Conservation (phyloP, 352 stramenopile genomes). For the Phytophthora meadii region DNA sequence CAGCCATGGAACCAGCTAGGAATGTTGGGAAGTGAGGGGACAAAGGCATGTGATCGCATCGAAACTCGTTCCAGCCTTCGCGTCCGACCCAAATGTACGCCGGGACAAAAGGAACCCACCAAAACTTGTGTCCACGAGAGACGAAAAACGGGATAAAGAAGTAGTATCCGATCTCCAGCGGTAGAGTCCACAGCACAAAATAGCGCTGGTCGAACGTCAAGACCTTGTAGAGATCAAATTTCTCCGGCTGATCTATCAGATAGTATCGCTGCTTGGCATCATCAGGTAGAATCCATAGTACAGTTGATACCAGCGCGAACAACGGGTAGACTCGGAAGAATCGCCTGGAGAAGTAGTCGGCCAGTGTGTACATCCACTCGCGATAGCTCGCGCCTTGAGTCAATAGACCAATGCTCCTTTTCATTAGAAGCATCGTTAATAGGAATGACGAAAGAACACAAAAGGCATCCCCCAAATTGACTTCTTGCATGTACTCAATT, state of each 20-base stretch:
- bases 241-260: conserved; percentile 22
- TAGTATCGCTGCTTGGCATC: conserved; percentile 34
- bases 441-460: conserved; percentile 52
- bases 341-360: too few species aligned
- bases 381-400: conserved; percentile 14
- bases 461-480: conserved; percentile 42
- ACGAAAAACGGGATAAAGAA: too few species aligned
- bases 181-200: conserved; percentile 53
- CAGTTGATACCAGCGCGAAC: conserved; percentile 30
- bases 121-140: conserved; percentile 14
- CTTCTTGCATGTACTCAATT: conserved; percentile 22
- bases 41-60: conserved; percentile 31
- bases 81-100: conserved; percentile 31
- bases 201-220: conserved; percentile 45
- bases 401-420: conserved; percentile 23
- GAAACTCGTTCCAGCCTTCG: conserved; percentile 23
- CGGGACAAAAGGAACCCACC: conserved; percentile 36
- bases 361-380: conserved; percentile 18
- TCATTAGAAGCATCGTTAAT: conserved; percentile 46
- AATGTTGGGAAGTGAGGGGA: conserved; percentile 35
- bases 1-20: conserved; percentile 25
- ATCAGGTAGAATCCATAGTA: conserved; percentile 40
- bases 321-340: too few species aligned
- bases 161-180: conserved; percentile 45
- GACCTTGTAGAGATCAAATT: conserved; percentile 48